These are phyloP conservation scores for Baudoinia panamericana DNA, from an alignment of 495 filamentous ascomycete species.

Conservation along the genomic window DNA sequence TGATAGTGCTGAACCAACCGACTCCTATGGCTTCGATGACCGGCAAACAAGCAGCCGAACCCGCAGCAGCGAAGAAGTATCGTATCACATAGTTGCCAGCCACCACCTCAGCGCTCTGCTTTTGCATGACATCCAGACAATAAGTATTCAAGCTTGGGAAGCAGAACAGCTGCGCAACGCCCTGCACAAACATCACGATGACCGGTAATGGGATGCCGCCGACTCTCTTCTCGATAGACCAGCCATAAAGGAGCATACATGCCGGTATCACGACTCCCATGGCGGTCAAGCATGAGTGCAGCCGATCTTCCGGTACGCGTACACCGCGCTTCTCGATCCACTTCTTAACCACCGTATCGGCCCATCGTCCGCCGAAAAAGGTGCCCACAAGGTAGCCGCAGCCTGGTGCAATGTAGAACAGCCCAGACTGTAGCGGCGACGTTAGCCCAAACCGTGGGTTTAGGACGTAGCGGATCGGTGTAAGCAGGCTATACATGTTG, in stretches of 20 bases:
- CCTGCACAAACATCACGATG: constrained; percentile 57
- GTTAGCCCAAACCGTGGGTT: constrained; percentile 59
- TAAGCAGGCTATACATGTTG: constrained; percentile 46
- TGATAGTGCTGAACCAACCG: constrained; percentile 39
- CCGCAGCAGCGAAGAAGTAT: constrained; percentile 54
- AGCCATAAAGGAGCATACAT: constrained; percentile 59
- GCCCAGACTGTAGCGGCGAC: constrained; percentile 50
- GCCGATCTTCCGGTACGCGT: constrained; percentile 55
- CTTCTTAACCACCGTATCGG: constrained; percentile 50
- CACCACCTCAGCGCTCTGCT: constrained; percentile 51
- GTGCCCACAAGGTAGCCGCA: constrained; percentile 57
- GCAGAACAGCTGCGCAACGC: constrained; percentile 58
- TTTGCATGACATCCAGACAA: constrained; percentile 62
- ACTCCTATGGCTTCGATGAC: constrained; percentile 54
- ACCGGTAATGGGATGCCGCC: constrained; percentile 58
- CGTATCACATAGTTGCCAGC: constrained; percentile 61
- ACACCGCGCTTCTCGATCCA: constrained; percentile 37
- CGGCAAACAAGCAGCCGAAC: constrained; percentile 52
- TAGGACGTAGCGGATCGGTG: constrained; percentile 60
- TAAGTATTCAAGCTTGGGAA: constrained; percentile 64
- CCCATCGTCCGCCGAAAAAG: constrained; percentile 58
- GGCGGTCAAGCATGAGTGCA: constrained; percentile 48
- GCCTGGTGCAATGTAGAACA: constrained; percentile 65
- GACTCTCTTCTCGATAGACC: constrained; percentile 51
- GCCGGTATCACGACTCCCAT: constrained; percentile 47